A percentile compares a stretch with the other conserved stretches of the same genome.
These are phyloP conservation scores for Penicillium simplicissimum DNA, from an alignment of 495 filamentous ascomycete species.

Conservation along the genomic window DNA sequence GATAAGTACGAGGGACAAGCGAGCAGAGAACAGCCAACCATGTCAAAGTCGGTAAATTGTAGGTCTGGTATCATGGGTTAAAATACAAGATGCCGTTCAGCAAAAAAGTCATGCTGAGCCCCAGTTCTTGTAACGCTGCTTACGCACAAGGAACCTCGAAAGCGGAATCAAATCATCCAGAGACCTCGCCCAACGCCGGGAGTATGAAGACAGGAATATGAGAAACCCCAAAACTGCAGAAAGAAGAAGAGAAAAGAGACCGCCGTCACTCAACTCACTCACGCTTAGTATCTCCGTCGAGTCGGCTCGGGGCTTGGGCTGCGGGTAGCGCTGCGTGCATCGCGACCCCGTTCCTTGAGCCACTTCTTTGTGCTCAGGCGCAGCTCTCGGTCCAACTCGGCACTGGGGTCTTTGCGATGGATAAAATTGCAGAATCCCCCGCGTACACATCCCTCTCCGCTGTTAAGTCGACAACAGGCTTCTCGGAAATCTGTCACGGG, in stretches of 20 bases:
- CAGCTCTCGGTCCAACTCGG: slow-evolving; percentile 86
- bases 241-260: slow-evolving; percentile 12
- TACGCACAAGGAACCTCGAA: slow-evolving; percentile 18
- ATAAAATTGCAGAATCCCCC: slow-evolving; percentile 99
- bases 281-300: slow-evolving; percentile 61
- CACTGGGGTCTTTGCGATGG: slow-evolving; percentile 88
- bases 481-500: slow-evolving; percentile 98
- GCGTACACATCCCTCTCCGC: slow-evolving; percentile 90
- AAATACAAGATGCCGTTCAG: slow-evolving; percentile 24
- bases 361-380: slow-evolving; percentile 92
- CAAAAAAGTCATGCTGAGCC: slow-evolving; percentile 21
- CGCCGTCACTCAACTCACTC: slow-evolving; percentile 6
- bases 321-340: slow-evolving; percentile 75
- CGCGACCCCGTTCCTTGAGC: slow-evolving; percentile 81
- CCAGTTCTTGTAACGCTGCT: slow-evolving; percentile 18
- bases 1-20: background rate
- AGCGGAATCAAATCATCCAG: slow-evolving; percentile 22
- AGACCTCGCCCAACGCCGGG: slow-evolving; percentile 37
- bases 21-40: background rate
- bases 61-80: slow-evolving; percentile 29
- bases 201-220: slow-evolving; percentile 12
- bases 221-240: slow-evolving; percentile 16
- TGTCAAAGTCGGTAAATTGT: slow-evolving; percentile 14
- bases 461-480: slow-evolving; percentile 94
- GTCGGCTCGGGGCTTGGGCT: slow-evolving; percentile 78